phyloP scores from a whole-genome alignment of 169 alveolate species.

The Plasmodium knowlesi region DNA sequence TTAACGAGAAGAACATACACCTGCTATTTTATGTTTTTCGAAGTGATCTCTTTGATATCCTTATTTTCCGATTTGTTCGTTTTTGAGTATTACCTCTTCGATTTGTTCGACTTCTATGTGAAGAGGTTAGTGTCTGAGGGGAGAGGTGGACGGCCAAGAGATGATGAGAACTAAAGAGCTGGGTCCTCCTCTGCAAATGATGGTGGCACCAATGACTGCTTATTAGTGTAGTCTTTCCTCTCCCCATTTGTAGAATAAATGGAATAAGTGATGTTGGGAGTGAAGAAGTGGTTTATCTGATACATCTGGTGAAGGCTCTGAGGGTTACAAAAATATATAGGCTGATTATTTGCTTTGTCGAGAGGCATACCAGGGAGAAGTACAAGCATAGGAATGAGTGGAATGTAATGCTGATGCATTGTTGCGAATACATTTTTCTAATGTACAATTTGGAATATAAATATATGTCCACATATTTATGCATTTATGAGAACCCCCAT shows the following conservation, averaged over 20 bases:
- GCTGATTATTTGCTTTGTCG: slow-evolving; percentile 8
- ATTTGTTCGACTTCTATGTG: slow-evolving; percentile 4
- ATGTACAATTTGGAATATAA: background rate
- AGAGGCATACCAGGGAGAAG: slow-evolving; percentile 42
- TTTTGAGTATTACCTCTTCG: slow-evolving; percentile 36
- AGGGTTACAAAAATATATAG: slow-evolving; percentile 38
- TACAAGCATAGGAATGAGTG: slow-evolving; percentile 67
- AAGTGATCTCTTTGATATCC: slow-evolving; percentile 18
- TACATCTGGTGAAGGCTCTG: slow-evolving; percentile 35
- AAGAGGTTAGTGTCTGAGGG: slow-evolving; percentile 3
- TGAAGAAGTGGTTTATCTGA: background rate
- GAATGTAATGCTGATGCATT: slow-evolving; percentile 13
- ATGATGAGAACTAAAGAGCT: background rate
- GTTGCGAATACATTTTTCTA: background rate
- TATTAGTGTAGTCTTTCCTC: background rate
- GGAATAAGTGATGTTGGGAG: background rate
- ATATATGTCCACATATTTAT: background rate
- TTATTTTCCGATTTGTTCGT: slow-evolving; percentile 14
- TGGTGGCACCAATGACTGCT: background rate
- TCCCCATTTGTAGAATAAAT: background rate
- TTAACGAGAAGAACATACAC: slow-evolving; percentile 3
- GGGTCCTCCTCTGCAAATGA: background rate
- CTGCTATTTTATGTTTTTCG: slow-evolving; percentile 47
- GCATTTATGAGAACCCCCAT: background rate
- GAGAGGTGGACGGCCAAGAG: background rate